Conservation (phyloP, 2,329 filamentous ascomycete genomes). For the Fusarium cicatricum region DNA sequence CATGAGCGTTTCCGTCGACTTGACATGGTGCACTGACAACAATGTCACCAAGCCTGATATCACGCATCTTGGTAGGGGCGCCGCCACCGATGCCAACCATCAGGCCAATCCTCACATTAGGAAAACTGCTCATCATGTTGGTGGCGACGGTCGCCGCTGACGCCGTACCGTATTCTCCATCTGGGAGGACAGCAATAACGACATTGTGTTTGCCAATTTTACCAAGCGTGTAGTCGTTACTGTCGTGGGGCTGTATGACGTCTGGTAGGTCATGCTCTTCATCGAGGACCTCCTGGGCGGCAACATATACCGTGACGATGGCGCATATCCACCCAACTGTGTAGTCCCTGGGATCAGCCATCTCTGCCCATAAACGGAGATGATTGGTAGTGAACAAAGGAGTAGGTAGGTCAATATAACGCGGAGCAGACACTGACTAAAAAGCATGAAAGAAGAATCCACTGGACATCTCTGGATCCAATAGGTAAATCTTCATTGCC, state of each 20-base stretch:
- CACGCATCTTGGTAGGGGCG: not conserved
- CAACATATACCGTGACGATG: not conserved
- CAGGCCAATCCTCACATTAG: not conserved
- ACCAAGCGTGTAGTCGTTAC: not conserved
- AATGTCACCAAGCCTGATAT: not conserved
- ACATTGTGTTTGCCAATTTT: not conserved
- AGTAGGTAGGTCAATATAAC: no score
- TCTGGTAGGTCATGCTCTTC: no score
- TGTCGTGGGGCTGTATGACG: no score
- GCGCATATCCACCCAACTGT: not conserved
- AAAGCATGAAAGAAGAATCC: no score
- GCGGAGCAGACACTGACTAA: no score
- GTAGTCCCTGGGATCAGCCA: not conserved
- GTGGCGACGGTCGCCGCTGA: not conserved
- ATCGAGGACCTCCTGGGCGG: conserved; percentile 3
- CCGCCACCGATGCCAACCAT: not conserved
- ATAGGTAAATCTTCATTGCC: no score
- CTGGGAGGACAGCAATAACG: not conserved
- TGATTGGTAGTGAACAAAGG: no score
- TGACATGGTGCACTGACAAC: not conserved
- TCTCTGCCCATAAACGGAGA: no score
- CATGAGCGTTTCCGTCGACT: not conserved
- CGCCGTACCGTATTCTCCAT: not conserved
- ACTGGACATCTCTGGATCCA: no score
- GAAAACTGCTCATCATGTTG: not conserved